Conservation (phyloP, 2,329 filamentous ascomycete genomes). For the Colletotrichum kahawae region DNA sequence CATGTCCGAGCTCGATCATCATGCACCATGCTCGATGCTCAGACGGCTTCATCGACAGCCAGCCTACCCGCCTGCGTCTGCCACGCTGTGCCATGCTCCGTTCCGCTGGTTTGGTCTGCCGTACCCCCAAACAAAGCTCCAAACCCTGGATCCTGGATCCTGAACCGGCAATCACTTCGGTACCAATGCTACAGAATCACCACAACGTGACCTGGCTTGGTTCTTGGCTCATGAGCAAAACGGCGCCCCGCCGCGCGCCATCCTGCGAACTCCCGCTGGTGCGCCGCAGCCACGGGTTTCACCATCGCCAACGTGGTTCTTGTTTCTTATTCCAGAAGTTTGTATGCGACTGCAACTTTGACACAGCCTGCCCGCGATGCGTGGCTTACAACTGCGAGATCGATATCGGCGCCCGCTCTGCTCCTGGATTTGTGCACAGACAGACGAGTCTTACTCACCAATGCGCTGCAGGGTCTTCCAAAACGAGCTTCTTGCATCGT, state of each 20-base stretch:
- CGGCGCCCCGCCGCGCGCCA: neutral
- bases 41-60: neutral
- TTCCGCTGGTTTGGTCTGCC: neutral
- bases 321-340: neutral
- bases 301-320: neutral
- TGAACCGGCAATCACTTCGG: neutral
- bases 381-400: neutral
- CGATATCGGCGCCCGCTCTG: neutral
- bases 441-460: neutral
- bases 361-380: neutral
- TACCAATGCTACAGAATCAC: neutral
- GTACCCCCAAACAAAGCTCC: neutral
- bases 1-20: slow-evolving; percentile 2
- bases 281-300: slow-evolving; percentile 6
- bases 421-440: neutral
- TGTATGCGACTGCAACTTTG: neutral
- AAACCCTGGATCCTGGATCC: neutral
- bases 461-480: neutral
- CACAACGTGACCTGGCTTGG: neutral
- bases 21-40: slow-evolving; percentile 1
- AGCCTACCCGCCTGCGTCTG: neutral
- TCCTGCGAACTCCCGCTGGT: neutral
- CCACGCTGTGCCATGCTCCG: neutral
- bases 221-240: neutral
- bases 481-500: neutral